Base-by-base conservation (phyloP, 176 grass and related monocot species). In the Hordeum vulgare region DNA sequence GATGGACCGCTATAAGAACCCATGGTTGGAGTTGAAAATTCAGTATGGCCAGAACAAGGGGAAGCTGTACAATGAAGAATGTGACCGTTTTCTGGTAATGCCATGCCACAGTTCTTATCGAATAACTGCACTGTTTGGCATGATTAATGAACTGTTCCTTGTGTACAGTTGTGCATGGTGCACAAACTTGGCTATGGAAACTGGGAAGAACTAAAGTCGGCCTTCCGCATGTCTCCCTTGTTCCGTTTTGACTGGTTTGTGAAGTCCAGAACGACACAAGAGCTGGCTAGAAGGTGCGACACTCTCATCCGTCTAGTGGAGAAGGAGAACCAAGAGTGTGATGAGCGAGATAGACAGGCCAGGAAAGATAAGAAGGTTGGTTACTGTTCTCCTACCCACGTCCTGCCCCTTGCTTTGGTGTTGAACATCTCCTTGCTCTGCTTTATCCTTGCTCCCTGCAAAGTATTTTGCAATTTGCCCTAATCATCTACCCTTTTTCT, bases 161-260 rank as follows among this genome's bases (percentile, higher is more conserved):
- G 7, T 69, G 13, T 91, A 24, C 87, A 95, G 93, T 79, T 95
- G 66, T 95, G 90, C 79, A 95, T 90, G 90, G 85, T 90, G 39
- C 87, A 94, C 83, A 89, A 92, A 85, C 90, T 95, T 21, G 93
- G 93, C 62, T 94, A 94, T 57, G 93, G 93, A 45, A 92, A 92
- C 57, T 94, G 93, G 93, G 90, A 94, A 61, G 93, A 92, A 71
- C 87, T 94, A 42, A 94, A 94, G 75, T 90, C 90, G 20, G 93
- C 90, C 49, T 94, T 92, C 74, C 87, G 90, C 40, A 88, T 68
- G 54, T 92, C 87, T 14, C 82, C 84, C 34, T 81, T 94, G 87
- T 94, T 94, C 39, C 86, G 93, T 26, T 92, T 94, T 56, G 93
- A 92, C 83, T 94, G 93, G 93, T 94, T 94, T 80, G 93, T 94